Conservation (phyloP, 495 filamentous ascomycete species). For the Trichocladium uniseriatum region DNA sequence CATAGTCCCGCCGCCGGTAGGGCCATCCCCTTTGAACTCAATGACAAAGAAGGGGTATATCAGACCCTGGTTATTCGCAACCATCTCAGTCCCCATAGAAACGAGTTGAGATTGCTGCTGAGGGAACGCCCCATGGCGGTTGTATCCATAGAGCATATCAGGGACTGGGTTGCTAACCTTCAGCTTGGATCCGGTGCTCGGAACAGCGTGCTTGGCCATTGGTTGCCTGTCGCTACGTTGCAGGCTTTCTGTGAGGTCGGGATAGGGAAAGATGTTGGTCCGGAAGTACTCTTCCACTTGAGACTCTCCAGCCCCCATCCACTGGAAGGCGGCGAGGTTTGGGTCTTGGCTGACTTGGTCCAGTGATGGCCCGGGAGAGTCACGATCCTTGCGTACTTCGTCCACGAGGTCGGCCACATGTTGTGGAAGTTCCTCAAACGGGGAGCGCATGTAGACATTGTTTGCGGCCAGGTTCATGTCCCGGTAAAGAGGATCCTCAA, state of each 20-base stretch:
- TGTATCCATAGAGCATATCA: slow-evolving; percentile 22
- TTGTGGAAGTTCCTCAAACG: slow-evolving; percentile 10
- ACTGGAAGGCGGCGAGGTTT: slow-evolving; percentile 2
- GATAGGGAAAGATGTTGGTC: slow-evolving; percentile 11
- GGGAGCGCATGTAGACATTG: slow-evolving; percentile 13
- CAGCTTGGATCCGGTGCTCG: slow-evolving; percentile 4
- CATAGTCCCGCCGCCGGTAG: slow-evolving; percentile 4
- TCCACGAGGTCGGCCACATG: slow-evolving; percentile 14
- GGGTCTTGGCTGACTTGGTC: slow-evolving; percentile 12
- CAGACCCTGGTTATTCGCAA: slow-evolving; percentile 15
- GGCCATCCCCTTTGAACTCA: slow-evolving; percentile 22
- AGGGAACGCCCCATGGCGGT: background rate
- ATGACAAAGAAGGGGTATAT: slow-evolving; percentile 20
- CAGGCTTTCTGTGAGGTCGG: background rate
- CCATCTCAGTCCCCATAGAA: slow-evolving; percentile 17
- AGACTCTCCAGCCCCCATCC: slow-evolving; percentile 10
- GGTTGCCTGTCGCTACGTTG: background rate
- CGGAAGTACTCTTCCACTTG: slow-evolving; percentile 16
- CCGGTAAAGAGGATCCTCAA: slow-evolving; percentile 15
- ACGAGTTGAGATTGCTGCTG: slow-evolving; percentile 8
- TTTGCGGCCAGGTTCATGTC: slow-evolving; percentile 13
- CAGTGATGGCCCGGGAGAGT: slow-evolving; percentile 15
- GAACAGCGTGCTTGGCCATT: slow-evolving; percentile 16
- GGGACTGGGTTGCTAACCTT: slow-evolving; percentile 18
- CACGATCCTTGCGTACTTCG: slow-evolving; percentile 13